phyloP scores from a whole-genome alignment of 129 eudicot genomes.

The sunflower (Helianthus annuus) region DNA sequence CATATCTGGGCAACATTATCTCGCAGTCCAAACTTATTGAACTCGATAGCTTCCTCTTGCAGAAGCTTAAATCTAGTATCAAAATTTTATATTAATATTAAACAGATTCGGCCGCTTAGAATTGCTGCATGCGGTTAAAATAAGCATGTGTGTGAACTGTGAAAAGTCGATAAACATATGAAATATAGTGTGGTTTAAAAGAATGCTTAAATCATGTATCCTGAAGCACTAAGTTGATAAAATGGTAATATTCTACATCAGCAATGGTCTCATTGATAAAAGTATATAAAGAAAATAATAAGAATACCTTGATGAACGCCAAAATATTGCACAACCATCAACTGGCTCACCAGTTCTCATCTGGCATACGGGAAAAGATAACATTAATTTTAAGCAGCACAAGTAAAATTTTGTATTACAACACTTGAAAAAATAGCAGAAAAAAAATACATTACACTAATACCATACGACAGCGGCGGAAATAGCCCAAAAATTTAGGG shows the following conservation, averaged over 20 bases:
- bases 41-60: slow-evolving; percentile 86
- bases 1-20: slow-evolving; percentile 99
- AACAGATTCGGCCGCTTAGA: slow-evolving; percentile 13
- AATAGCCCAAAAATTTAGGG: no score
- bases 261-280: background rate
- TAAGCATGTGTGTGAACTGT: slow-evolving; percentile 14
- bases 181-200: slow-evolving; percentile 12
- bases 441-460: background rate
- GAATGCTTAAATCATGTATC: background rate
- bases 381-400: background rate
- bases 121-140: slow-evolving; percentile 10
- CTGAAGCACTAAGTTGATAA: background rate
- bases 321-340: slow-evolving; percentile 98
- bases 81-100: slow-evolving; percentile 14
- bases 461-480: background rate
- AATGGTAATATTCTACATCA: background rate
- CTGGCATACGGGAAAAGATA: slow-evolving; percentile 34
- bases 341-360: slow-evolving; percentile 93
- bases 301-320: slow-evolving; percentile 78
- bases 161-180: slow-evolving; percentile 12
- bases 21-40: slow-evolving; percentile 77
- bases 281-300: slow-evolving; percentile 4
- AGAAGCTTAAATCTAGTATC: slow-evolving; percentile 73
- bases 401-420: background rate
- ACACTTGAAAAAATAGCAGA: slow-evolving; percentile 19